Evolutionary conservation across 352 stramenopile genomes (phyloP).

Genomic region (Blastocystis sp.): DNA sequence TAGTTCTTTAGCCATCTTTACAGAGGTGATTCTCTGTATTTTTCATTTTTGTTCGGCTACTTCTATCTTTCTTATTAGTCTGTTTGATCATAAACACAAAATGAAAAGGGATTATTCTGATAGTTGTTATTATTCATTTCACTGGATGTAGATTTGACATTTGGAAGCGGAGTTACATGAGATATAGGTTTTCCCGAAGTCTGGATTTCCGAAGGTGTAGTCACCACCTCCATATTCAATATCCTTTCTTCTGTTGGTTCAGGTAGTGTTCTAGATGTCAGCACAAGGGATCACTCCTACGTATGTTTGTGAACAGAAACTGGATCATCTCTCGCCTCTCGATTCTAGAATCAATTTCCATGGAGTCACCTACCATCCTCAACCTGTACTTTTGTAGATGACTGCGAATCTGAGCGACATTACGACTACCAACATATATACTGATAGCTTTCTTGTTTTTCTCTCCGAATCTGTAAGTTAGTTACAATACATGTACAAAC

Average conservation of each 20-base stretch:
- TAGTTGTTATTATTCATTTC: not conserved
- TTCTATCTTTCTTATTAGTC: too few species aligned
- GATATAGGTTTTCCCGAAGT: too few species aligned
- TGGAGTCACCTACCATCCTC: not conserved
- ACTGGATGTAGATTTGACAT: not conserved
- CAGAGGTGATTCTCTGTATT: too few species aligned
- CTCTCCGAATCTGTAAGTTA: not conserved
- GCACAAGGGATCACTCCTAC: too few species aligned
- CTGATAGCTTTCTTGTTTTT: slow-evolving; percentile 27
- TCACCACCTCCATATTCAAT: too few species aligned
- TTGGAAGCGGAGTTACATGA: too few species aligned
- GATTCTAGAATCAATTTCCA: not conserved
- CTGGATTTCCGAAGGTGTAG: too few species aligned
- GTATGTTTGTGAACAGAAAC: too few species aligned
- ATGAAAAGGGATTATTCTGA: not conserved
- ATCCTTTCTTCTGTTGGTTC: too few species aligned
- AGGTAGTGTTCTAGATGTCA: too few species aligned
- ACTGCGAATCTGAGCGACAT: not conserved
- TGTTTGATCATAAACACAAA: not conserved
- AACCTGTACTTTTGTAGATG: slow-evolving; percentile 19
- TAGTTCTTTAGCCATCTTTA: too few species aligned
- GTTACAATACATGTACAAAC: not conserved
- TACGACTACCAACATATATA: not conserved
- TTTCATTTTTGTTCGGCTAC: too few species aligned
- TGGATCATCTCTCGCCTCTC: not conserved